Evolutionary conservation across 805 yeast species (phyloP).

Genomic region (Alloascoidea hylecoeti): DNA sequence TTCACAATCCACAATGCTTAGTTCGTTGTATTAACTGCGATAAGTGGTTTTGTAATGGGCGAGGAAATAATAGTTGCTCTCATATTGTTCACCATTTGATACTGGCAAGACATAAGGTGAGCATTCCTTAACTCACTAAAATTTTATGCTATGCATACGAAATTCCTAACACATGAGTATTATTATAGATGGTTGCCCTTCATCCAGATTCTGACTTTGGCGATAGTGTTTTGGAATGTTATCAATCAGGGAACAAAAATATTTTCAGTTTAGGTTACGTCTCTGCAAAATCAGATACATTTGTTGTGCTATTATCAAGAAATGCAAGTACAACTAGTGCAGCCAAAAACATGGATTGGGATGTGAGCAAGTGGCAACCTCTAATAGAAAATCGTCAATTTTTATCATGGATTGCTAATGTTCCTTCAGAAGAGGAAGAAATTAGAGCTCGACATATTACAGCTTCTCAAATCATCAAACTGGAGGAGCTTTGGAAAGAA

Average conservation of each 20-base stretch:
- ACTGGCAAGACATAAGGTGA: slow-evolving; percentile 59
- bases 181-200: slow-evolving; percentile 32
- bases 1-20: slow-evolving; percentile 47
- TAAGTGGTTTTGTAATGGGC: slow-evolving; percentile 85
- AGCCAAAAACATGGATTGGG: slow-evolving; percentile 75
- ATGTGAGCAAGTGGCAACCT: slow-evolving; percentile 77
- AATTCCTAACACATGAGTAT: slow-evolving; percentile 1
- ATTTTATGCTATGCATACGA: too few species aligned
- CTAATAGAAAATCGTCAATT: slow-evolving; percentile 69
- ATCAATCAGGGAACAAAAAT: slow-evolving; percentile 75
- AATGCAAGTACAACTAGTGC: slow-evolving; percentile 48
- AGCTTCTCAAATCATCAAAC: slow-evolving; percentile 47
- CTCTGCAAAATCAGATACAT: slow-evolving; percentile 73
- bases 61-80: slow-evolving; percentile 42
- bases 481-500: slow-evolving; percentile 74
- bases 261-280: slow-evolving; percentile 77
- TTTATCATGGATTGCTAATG: slow-evolving; percentile 68
- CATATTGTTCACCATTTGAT: slow-evolving; percentile 84
- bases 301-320: slow-evolving; percentile 77
- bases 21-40: slow-evolving; percentile 65
- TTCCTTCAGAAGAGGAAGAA: slow-evolving; percentile 51
- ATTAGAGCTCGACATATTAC: slow-evolving; percentile 41
- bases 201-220: slow-evolving; percentile 78
- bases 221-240: slow-evolving; percentile 80
- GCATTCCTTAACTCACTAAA: too few species aligned